A percentile compares a stretch with the other conserved stretches of the same genome.
Evolutionary conservation across 1,284 basidiomycete genomes (phyloP).

Genomic region (Ustanciosporium gigantosporum): DNA sequence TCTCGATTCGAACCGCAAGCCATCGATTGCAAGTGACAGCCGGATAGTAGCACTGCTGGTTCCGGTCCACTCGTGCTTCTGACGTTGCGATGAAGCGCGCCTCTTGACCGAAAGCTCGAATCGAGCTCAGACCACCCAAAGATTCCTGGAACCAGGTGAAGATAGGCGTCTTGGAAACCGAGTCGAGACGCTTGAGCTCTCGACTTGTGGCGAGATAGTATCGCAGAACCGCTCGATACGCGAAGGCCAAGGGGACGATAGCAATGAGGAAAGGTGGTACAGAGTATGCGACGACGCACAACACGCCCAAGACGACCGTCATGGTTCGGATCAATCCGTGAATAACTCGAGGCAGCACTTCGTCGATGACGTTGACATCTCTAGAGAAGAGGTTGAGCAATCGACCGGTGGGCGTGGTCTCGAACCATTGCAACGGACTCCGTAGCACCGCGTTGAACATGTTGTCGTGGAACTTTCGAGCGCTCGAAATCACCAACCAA

Average conservation of each 20-base stretch:
- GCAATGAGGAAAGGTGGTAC: slow-evolving; percentile 74
- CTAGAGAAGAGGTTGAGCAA: slow-evolving; percentile 83
- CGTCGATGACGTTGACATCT: slow-evolving; percentile 87
- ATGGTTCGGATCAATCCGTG: slow-evolving; percentile 52
- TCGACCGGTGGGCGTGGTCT: slow-evolving; percentile 66
- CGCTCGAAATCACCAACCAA: slow-evolving; percentile 52
- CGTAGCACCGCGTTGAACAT: slow-evolving; percentile 52
- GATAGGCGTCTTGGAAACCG: slow-evolving; percentile 85
- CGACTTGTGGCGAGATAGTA: slow-evolving; percentile 90
- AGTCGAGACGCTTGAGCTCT: slow-evolving; percentile 88
- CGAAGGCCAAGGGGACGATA: slow-evolving; percentile 53
- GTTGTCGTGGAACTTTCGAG: slow-evolving; percentile 55
- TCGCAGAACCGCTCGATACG: slow-evolving; percentile 51
- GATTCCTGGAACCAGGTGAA: slow-evolving; percentile 78
- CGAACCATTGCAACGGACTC: slow-evolving; percentile 59
- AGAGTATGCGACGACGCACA: slow-evolving; percentile 71
- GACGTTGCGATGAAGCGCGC: slow-evolving; percentile 76
- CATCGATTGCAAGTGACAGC: slow-evolving; percentile 73
- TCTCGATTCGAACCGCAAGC: slow-evolving; percentile 69
- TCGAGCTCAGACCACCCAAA: slow-evolving; percentile 79
- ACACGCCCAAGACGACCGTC: slow-evolving; percentile 69
- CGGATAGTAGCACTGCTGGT: slow-evolving; percentile 75
- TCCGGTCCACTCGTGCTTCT: slow-evolving; percentile 78
- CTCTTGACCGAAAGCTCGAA: slow-evolving; percentile 67
- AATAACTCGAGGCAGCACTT: slow-evolving; percentile 58